Evolutionary conservation across 2,329 filamentous ascomycete species (phyloP), one percentile per base, ranked within the genome.

Genomic region (Ophiostoma quercus): DNA sequence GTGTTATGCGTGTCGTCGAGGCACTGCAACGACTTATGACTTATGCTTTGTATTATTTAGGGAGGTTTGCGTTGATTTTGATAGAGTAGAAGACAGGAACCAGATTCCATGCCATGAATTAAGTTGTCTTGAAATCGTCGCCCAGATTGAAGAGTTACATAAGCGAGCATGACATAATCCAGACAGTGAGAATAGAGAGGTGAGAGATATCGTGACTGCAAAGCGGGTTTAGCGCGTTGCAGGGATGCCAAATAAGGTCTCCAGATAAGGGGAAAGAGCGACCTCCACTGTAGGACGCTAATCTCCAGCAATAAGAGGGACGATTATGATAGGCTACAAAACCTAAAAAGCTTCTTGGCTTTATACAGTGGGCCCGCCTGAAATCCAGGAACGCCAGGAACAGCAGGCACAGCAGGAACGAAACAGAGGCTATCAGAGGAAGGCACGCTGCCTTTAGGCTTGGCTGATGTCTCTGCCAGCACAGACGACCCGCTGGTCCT

Each of bases 321-420:
- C 51, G 22, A 57, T 57, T 57, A 12, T 57, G 51, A 57, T 57
- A 57, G 22, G 51, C 51, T 57, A 16, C 22, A 25, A 57, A 57
- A 29, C 51, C 51, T 57, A 57, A 57, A 54, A 43, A 25, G 65
- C 39, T 66, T 66, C 65, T 66, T 66, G 65, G 65, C 65, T 66
- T 66, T 66, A 66, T 66, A 25, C 22, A 41, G 39, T 66, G 65
- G 65, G 65, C 7, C 65, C 22, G 4, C n/a, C 51, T 57, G 22
- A 14, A 57, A 8, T 57, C 51, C 51, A 57, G 51, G 51, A 57
- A 57, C 14, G 3, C 12, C 12, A 7, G 8, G 34, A 34, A 34
- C 34, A 34, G 34, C 34, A 29, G 25, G 25, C 25, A 29, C 25
- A 29, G 25, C 37, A 39, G 37, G 37, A 39, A 39, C 37, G 37